These are phyloP conservation scores for Leishmania martiniquensis DNA, from an alignment of 208 protist species.

Conservation along the genomic window DNA sequence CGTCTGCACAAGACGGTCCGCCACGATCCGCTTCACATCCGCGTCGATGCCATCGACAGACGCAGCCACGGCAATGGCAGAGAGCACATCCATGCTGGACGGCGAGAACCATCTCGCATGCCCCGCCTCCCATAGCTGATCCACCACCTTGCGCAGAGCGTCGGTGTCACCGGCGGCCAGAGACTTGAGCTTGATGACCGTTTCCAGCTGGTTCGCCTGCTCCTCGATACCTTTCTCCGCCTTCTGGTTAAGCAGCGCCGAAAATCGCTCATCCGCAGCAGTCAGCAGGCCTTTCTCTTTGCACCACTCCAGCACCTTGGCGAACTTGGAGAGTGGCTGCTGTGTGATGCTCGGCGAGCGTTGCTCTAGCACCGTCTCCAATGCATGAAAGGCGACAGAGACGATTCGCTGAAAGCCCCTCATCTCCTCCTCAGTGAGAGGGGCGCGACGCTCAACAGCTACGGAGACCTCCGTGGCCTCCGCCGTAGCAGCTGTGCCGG, in stretches of 20 bases:
- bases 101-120: slow-evolving; percentile 45
- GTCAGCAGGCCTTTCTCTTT: slow-evolving; percentile 38
- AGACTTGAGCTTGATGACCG: slow-evolving; percentile 75
- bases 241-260: slow-evolving; percentile 40
- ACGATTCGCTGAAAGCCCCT: slow-evolving; percentile 35
- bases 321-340: slow-evolving; percentile 66
- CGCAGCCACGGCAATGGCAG: slow-evolving; percentile 63
- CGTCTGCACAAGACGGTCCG: slow-evolving; percentile 64
- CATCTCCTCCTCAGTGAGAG: slow-evolving; percentile 43
- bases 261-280: slow-evolving; percentile 22
- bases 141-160: slow-evolving; percentile 34
- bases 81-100: slow-evolving; percentile 81
- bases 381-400: slow-evolving; percentile 29
- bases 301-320: slow-evolving; percentile 66
- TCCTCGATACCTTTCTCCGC: slow-evolving; percentile 39
- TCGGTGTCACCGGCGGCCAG: slow-evolving; percentile 50
- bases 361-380: slow-evolving; percentile 32
- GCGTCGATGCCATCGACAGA: slow-evolving; percentile 37
- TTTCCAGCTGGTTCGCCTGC: slow-evolving; percentile 74
- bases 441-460: slow-evolving; percentile 3
- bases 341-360: slow-evolving; percentile 30
- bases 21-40: slow-evolving; percentile 37
- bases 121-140: slow-evolving; percentile 64
- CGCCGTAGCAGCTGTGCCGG: background rate
- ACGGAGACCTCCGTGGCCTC: background rate